These are phyloP conservation scores for Danielozyma ontarioensis DNA, from an alignment of 805 yeast species.

Conservation along the genomic window DNA sequence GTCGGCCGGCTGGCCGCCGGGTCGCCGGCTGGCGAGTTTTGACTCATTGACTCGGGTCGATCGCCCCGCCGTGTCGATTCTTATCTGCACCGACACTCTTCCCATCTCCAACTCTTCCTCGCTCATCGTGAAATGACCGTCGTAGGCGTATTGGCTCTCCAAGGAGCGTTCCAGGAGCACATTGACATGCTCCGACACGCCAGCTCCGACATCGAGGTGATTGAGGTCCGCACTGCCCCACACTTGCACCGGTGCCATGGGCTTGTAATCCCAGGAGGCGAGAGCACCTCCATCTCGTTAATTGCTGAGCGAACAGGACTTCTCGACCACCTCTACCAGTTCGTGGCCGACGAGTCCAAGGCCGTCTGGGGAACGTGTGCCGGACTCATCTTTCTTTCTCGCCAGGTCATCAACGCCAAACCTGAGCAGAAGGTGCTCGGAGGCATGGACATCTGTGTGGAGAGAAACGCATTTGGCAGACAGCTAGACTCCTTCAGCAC, in stretches of 20 bases:
- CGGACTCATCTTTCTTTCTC: slow-evolving; percentile 65
- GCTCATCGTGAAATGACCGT: too few relatives aligned
- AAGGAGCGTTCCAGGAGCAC: slow-evolving; percentile 77
- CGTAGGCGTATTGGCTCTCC: slow-evolving; percentile 78
- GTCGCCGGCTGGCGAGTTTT: too few relatives aligned
- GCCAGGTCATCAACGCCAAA: slow-evolving; percentile 47
- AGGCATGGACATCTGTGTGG: slow-evolving; percentile 58
- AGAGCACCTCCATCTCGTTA: slow-evolving; percentile 63
- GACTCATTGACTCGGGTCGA: too few relatives aligned
- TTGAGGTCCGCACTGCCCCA: slow-evolving; percentile 48
- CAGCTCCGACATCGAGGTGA: slow-evolving; percentile 23
- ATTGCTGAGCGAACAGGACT: slow-evolving; percentile 63
- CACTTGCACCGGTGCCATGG: slow-evolving; percentile 51
- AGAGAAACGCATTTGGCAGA: slow-evolving; percentile 75
- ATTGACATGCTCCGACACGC: slow-evolving; percentile 41
- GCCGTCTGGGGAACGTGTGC: slow-evolving; percentile 89
- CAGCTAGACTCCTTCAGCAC: slow-evolving; percentile 63
- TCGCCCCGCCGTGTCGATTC: too few relatives aligned
- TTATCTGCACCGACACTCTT: too few relatives aligned
- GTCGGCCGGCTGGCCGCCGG: too few relatives aligned
- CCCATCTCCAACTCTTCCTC: too few relatives aligned
- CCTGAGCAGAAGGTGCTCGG: slow-evolving; percentile 55
- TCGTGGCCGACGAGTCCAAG: slow-evolving; percentile 41
- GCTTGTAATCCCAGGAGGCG: slow-evolving; percentile 69
- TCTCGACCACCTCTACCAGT: slow-evolving; percentile 47